Evolutionary conservation across 441 rosid species (phyloP).

Genomic region (Corymbia citriodora): DNA sequence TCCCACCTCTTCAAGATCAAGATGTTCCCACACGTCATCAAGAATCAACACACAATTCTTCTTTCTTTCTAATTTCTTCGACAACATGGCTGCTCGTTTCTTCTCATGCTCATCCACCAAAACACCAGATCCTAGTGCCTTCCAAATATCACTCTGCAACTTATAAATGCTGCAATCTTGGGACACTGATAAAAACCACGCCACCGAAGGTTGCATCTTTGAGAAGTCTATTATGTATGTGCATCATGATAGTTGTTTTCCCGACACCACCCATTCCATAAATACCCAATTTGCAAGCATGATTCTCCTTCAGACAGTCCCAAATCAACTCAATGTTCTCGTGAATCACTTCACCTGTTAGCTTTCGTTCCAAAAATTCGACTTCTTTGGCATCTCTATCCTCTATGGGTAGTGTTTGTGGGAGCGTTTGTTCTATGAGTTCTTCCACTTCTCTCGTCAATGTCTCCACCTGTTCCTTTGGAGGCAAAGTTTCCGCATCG

Average conservation of each 20-base stretch:
- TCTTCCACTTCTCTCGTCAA: background rate
- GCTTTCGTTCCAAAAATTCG: no score
- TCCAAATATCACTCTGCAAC: background rate
- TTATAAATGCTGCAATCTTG: accelerated
- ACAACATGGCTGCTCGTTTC: background rate
- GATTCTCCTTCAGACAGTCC: no score
- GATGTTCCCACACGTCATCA: background rate
- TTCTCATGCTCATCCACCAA: no score
- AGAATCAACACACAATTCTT: background rate
- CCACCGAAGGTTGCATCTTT: accelerated
- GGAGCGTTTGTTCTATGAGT: background rate
- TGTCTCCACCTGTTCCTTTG: background rate
- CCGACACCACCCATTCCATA: no score
- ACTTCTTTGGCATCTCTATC: no score
- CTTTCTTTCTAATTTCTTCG: accelerated
- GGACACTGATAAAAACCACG: background rate
- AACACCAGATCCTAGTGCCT: no score
- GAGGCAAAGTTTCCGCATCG: no score
- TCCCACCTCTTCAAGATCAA: background rate
- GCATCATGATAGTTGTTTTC: background rate
- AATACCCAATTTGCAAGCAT: background rate
- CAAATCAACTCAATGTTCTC: no score
- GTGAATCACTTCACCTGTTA: no score
- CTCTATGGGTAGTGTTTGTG: no score
- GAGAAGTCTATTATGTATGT: background rate